Evolutionary conservation across 345 rosid genomes (phyloP).

Genomic region (Microthlaspi erraticum): DNA sequence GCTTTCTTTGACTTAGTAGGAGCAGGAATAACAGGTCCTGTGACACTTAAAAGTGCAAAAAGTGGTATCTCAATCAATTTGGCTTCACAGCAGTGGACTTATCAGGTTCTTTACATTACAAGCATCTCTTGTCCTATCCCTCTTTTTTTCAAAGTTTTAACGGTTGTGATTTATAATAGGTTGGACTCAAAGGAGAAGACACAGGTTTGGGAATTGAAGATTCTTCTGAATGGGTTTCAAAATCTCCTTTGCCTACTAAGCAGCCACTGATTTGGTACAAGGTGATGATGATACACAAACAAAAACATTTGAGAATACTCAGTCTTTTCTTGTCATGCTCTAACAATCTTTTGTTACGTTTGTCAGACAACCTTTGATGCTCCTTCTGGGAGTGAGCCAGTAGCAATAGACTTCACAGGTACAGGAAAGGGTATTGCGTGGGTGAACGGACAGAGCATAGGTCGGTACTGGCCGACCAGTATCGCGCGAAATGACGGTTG

Average conservation of each 20-base stretch:
- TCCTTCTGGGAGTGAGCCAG: constrained; percentile 71
- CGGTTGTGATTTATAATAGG: constrained; percentile 46
- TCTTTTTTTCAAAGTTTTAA: neutral
- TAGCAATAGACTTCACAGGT: constrained; percentile 86
- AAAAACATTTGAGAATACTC: neutral
- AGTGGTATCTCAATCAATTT: constrained; percentile 64
- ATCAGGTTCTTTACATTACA: constrained; percentile 61
- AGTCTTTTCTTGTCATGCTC: neutral
- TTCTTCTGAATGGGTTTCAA: constrained; percentile 73
- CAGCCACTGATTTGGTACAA: constrained; percentile 94
- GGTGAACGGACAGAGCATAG: constrained; percentile 97
- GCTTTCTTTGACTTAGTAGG: constrained; percentile 74
- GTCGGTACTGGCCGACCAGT: constrained; percentile 89
- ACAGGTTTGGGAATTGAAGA: constrained; percentile 65
- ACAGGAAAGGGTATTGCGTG: constrained; percentile 97
- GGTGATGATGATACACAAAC: constrained; percentile 49
- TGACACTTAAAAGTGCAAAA: constrained; percentile 62
- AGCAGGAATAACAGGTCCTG: constrained; percentile 95
- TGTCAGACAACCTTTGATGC: constrained; percentile 70
- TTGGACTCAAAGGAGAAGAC: constrained; percentile 93
- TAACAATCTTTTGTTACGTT: constrained; percentile 18
- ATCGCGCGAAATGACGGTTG: constrained; percentile 62
- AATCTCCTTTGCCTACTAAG: constrained; percentile 68
- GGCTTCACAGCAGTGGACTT: constrained; percentile 78
- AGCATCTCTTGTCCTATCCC: constrained; percentile 23